These are phyloP conservation scores for Fraxinus cuspidata DNA, from an alignment of 257 asterid genomes.

Conservation along the genomic window DNA sequence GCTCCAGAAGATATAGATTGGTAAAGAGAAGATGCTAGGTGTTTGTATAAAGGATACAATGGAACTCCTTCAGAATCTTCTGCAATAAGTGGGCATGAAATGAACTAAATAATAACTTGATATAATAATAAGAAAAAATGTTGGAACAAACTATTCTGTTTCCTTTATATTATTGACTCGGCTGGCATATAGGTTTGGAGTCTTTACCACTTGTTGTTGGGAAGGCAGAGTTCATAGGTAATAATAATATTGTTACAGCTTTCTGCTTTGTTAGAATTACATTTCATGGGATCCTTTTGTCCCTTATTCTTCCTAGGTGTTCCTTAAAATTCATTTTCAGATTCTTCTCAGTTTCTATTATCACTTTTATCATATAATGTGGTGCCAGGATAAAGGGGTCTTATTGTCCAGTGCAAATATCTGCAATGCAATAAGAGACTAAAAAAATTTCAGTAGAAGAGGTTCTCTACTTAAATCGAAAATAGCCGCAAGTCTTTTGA, in stretches of 20 bases:
- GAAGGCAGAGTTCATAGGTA: not conserved
- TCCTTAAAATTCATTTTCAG: not conserved
- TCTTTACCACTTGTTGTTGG: not conserved
- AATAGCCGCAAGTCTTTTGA: no score
- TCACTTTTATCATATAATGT: not conserved
- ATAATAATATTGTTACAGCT: not conserved
- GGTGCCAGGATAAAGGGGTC: not conserved
- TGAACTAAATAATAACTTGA: not conserved
- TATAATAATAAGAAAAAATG: not conserved
- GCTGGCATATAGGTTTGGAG: not conserved
- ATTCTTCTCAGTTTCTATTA: not conserved
- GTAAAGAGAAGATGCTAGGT: slow-evolving; percentile 57
- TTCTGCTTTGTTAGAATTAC: slow-evolving; percentile 4
- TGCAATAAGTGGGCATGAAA: slow-evolving; percentile 13
- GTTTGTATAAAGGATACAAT: slow-evolving; percentile 71
- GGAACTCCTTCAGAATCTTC: slow-evolving; percentile 58
- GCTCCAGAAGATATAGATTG: slow-evolving; percentile 50
- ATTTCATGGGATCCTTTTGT: not conserved
- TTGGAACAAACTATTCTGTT: not conserved
- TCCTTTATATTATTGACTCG: not conserved
- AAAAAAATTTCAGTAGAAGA: not conserved
- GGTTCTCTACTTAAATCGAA: not conserved
- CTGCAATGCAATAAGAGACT: not conserved
- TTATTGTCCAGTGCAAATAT: not conserved
- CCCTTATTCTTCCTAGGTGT: not conserved